phyloP scores from a whole-genome alignment of 805 yeast species.

The Metschnikowia aberdeeniae region DNA sequence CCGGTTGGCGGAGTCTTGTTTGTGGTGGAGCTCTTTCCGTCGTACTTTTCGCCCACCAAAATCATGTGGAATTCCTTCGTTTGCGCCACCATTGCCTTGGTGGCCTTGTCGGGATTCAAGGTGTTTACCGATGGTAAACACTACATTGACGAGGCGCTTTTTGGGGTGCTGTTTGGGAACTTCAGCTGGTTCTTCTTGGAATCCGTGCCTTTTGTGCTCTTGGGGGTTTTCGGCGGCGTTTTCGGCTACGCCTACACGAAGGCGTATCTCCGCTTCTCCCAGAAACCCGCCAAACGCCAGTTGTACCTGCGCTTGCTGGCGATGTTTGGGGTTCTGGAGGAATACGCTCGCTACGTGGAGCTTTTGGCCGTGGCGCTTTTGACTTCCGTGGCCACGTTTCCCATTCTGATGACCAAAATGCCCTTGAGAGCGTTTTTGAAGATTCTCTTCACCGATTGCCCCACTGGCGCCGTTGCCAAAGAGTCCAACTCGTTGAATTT shows the following conservation, averaged over 20 bases:
- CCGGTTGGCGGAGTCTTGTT: conserved; percentile 88
- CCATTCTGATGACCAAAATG: conserved; percentile 48
- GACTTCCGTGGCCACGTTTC: conserved; percentile 55
- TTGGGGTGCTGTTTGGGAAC: conserved; percentile 64
- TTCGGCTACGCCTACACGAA: conserved; percentile 54
- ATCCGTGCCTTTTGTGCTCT: conserved; percentile 61
- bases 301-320: conserved; percentile 14
- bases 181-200: conserved; percentile 72
- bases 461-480: conserved; percentile 10
- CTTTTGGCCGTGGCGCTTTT: conserved; percentile 43
- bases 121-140: conserved; percentile 37
- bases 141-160: conserved; percentile 44
- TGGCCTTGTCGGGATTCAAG: conserved; percentile 45
- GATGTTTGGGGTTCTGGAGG: conserved; percentile 14
- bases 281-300: conserved; percentile 30
- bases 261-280: conserved; percentile 36
- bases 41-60: conserved; percentile 57
- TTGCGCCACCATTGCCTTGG: conserved; percentile 69
- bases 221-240: conserved; percentile 69
- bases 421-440: conserved; percentile 56
- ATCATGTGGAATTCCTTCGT: conserved; percentile 83
- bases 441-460: conserved; percentile 69
- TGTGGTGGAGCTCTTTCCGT: conserved; percentile 63
- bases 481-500: conserved; percentile 26
- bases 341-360: conserved; percentile 41